Conservation (phyloP, 495 filamentous ascomycete genomes). For the Articulospora tetracladia region DNA sequence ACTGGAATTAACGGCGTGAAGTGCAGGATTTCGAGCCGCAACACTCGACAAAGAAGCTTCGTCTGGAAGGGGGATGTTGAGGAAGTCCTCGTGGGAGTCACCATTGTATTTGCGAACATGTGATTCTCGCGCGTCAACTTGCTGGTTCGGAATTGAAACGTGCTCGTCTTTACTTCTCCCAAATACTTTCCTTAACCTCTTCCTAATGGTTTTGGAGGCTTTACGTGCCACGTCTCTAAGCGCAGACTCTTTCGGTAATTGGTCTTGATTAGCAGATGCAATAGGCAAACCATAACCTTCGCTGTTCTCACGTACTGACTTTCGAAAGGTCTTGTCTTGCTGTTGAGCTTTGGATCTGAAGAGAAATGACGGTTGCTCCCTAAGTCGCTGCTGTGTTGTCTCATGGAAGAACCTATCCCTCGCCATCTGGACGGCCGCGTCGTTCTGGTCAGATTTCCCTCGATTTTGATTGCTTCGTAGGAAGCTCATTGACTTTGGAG, state of each 20-base stretch:
- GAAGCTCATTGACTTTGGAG: slow-evolving; percentile 62
- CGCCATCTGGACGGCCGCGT: slow-evolving; percentile 45
- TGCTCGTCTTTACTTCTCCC: slow-evolving; percentile 35
- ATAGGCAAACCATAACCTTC: slow-evolving; percentile 30
- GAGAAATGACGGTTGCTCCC: slow-evolving; percentile 43
- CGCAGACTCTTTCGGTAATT: slow-evolving; percentile 27
- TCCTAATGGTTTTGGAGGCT: slow-evolving; percentile 58
- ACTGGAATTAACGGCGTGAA: slow-evolving; percentile 34
- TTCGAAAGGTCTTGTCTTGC: slow-evolving; percentile 52
- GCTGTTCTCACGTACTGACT: slow-evolving; percentile 53
- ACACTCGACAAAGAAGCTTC: slow-evolving; percentile 28
- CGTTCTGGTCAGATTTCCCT: slow-evolving; percentile 27
- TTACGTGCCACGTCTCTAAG: slow-evolving; percentile 52
- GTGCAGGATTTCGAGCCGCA: slow-evolving; percentile 35
- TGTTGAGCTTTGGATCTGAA: slow-evolving; percentile 39
- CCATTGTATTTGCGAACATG: slow-evolving; percentile 36
- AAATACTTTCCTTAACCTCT: slow-evolving; percentile 53
- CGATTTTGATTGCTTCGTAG: slow-evolving; percentile 36
- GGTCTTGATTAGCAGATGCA: slow-evolving; percentile 20
- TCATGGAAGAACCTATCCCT: slow-evolving; percentile 43
- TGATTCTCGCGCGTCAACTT: slow-evolving; percentile 44
- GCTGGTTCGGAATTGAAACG: slow-evolving; percentile 41
- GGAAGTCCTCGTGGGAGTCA: slow-evolving; percentile 21
- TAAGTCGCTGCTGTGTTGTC: slow-evolving; percentile 28
- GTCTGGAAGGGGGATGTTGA: slow-evolving; percentile 26